phyloP scores from a whole-genome alignment of 192 early-diverging fungal species.

The Mortierella claussenii region DNA sequence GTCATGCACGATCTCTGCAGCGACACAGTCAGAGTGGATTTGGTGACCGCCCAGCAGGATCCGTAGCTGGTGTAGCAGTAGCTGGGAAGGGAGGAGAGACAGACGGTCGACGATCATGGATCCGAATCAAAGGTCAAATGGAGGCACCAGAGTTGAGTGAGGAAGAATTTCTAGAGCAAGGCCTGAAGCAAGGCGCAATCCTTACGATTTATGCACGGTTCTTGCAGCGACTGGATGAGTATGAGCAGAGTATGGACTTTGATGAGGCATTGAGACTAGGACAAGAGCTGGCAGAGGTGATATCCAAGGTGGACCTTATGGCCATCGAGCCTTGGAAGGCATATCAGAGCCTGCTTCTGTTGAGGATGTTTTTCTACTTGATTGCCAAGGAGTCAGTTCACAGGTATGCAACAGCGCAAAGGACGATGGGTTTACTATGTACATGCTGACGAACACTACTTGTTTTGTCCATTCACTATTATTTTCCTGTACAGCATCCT shows the following conservation, averaged over 20 bases:
- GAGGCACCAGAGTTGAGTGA: slow-evolving; percentile 40
- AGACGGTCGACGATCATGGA: slow-evolving; percentile 32
- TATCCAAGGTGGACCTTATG: slow-evolving; percentile 33
- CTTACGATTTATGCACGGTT: slow-evolving; percentile 34
- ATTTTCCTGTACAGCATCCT: slow-evolving; percentile 12
- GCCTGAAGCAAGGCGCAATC: slow-evolving; percentile 23
- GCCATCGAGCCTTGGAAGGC: slow-evolving; percentile 44
- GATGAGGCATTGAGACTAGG: slow-evolving; percentile 43
- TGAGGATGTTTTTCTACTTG: slow-evolving; percentile 45
- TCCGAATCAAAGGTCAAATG: slow-evolving; percentile 14
- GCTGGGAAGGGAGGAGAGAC: not conserved
- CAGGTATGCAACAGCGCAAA: slow-evolving; percentile 11
- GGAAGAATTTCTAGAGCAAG: slow-evolving; percentile 41
- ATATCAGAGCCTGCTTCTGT: slow-evolving; percentile 31
- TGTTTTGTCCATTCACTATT: not conserved
- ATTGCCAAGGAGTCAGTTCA: slow-evolving; percentile 50
- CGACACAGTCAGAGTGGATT: not conserved
- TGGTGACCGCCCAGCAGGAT: not conserved
- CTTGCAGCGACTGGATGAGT: slow-evolving; percentile 28
- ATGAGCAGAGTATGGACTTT: slow-evolving; percentile 36
- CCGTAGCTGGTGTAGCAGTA: not conserved
- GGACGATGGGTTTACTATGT: too few species aligned
- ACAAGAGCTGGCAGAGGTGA: slow-evolving; percentile 35
- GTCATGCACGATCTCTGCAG: slow-evolving; percentile 3
- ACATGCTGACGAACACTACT: not conserved